Evolutionary conservation across 23 red algal species (phyloP).

Genomic region (Chondrus crispus): DNA sequence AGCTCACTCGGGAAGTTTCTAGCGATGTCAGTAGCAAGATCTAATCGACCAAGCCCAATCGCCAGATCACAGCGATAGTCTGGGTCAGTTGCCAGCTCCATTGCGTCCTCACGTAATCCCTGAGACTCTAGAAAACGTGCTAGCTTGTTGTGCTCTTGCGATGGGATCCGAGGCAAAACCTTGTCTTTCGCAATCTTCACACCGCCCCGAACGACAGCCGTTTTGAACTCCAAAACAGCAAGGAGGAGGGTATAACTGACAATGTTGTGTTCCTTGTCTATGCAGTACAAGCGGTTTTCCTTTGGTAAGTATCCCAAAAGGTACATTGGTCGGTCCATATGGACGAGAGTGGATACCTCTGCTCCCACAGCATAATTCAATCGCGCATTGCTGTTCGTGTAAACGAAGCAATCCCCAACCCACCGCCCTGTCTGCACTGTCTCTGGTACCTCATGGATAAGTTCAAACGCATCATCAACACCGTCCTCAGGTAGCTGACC

Average conservation of each 20-base stretch:
- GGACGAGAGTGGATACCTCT: conserved; percentile 75
- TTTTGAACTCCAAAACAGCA: conserved; percentile 90
- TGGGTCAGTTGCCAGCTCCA: conserved; percentile 92
- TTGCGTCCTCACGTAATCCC: conserved; percentile 72
- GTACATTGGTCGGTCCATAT: conserved; percentile 90
- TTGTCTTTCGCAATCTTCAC: conserved; percentile 59
- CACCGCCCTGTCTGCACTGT: conserved; percentile 72
- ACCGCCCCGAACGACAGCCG: conserved; percentile 67
- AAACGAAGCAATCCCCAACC: conserved; percentile 98
- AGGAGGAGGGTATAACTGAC: conserved; percentile 83
- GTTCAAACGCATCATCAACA: conserved; percentile 91
- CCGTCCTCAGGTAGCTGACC: conserved; percentile 74
- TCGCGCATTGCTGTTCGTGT: conserved; percentile 61
- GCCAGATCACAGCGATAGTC: conserved; percentile 97
- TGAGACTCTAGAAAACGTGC: conserved; percentile 86
- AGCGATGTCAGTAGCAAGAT: conserved; percentile 82
- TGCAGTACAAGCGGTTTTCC: conserved; percentile 85
- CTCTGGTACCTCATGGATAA: conserved; percentile 84
- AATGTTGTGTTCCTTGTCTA: conserved; percentile 81
- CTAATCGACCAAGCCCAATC: conserved; percentile 69
- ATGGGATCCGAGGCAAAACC: conserved; percentile 71
- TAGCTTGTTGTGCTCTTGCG: conserved; percentile 86
- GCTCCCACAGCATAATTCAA: conserved; percentile 84
- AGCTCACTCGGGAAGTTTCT: conserved; percentile 70
- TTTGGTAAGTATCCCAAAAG: conserved; percentile 90